Conservation (phyloP, 2,329 filamentous ascomycete genomes). For the Diaporthe sp. region DNA sequence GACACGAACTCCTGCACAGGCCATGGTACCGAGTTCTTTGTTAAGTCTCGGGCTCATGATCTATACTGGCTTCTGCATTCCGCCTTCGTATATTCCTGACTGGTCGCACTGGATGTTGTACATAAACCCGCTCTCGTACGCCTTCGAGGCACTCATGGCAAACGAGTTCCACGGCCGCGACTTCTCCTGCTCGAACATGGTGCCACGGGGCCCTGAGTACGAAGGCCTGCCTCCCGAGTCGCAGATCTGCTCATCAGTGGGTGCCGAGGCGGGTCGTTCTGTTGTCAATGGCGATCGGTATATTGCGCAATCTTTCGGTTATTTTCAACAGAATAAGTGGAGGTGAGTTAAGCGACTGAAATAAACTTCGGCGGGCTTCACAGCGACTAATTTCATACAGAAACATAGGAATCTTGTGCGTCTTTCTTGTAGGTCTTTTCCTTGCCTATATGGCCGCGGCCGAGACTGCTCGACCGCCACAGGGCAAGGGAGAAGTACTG, state of each 20-base stretch:
- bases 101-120: slow-evolving; percentile 74
- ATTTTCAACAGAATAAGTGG: neutral
- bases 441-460: slow-evolving; percentile 62
- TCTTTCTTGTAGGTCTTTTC: slow-evolving; percentile 65
- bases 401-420: slow-evolving; percentile 65
- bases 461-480: slow-evolving; percentile 54
- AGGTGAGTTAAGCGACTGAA: neutral
- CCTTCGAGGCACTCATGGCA: neutral
- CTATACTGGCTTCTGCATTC: slow-evolving; percentile 57
- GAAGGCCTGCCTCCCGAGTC: neutral
- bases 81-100: slow-evolving; percentile 59
- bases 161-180: neutral
- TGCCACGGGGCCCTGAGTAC: neutral
- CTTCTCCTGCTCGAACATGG: neutral
- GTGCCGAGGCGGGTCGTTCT: neutral
- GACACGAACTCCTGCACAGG: neutral
- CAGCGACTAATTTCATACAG: neutral
- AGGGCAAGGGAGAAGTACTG: slow-evolving; percentile 65
- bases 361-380: neutral
- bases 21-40: neutral
- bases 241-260: neutral
- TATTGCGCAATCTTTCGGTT: neutral
- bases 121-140: slow-evolving; percentile 60
- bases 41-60: slow-evolving; percentile 61
- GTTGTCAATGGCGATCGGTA: neutral